These are phyloP conservation scores for Phytophthora rubi DNA, from an alignment of 352 stramenopile species.

Conservation along the genomic window DNA sequence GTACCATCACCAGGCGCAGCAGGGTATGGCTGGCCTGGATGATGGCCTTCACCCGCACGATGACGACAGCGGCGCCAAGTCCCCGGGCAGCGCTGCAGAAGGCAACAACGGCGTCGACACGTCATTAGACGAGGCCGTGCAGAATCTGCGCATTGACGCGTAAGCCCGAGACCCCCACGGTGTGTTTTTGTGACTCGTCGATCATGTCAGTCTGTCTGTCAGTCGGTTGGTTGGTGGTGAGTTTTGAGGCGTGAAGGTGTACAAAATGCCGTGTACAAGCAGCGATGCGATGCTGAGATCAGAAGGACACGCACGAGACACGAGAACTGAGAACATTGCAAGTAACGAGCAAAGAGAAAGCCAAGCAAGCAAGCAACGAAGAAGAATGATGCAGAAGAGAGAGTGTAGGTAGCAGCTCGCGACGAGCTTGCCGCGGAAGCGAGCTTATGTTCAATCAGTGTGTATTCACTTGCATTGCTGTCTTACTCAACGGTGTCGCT, in stretches of 20 bases:
- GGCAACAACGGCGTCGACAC: conserved; percentile 41
- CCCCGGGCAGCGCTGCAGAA: conserved; percentile 28
- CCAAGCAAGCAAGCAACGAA: conserved; percentile 27
- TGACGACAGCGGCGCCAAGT: conserved; percentile 33
- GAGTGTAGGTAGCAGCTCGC: conserved; percentile 7
- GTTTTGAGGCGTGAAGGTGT: conserved; percentile 44
- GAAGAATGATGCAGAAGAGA: conserved; percentile 30
- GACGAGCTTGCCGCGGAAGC: conserved; percentile 4
- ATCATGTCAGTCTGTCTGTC: conserved; percentile 42
- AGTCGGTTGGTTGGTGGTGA: conserved; percentile 36
- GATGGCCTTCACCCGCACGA: conserved; percentile 43
- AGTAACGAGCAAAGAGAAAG: conserved; percentile 27
- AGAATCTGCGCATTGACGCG: conserved; percentile 72
- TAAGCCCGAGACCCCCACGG: conserved; percentile 32
- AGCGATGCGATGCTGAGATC: conserved; percentile 45
- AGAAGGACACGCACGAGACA: conserved; percentile 35
- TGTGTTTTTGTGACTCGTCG: conserved; percentile 52
- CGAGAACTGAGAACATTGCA: conserved; percentile 29
- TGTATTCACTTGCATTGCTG: conserved; percentile 25
- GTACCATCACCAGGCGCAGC: conserved; percentile 38
- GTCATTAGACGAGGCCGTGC: conserved; percentile 69
- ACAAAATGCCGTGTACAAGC: conserved; percentile 48
- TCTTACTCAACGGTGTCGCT: conserved; percentile 8
- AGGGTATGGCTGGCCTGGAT: conserved; percentile 30
- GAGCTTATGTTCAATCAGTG: conserved; percentile 39